Percentiles rank a stretch among this genome's conserved stretches.
Evolutionary conservation across 2,329 filamentous ascomycete genomes (phyloP).

Genomic region (Dothideomycetidae sp.): DNA sequence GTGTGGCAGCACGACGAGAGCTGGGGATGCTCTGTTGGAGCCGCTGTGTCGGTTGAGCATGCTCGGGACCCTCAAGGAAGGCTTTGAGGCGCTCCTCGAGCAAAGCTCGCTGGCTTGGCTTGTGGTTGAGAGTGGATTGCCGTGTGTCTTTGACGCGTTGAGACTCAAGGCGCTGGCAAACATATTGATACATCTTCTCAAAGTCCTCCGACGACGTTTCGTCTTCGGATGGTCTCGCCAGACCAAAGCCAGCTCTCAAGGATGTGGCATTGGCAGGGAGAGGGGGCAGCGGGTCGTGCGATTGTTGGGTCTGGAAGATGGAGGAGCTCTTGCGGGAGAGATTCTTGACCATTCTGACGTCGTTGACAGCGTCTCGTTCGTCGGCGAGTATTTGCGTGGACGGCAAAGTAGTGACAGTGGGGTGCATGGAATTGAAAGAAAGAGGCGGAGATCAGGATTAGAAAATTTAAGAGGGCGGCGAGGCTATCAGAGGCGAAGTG

Average conservation of each 20-base stretch:
- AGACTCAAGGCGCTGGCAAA: conserved; percentile 4
- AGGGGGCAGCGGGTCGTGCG: conserved; percentile 4
- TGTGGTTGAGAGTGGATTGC: conserved; percentile 3
- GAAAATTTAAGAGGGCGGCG: neutral
- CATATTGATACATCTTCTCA: conserved; percentile 8
- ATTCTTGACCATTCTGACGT: conserved; percentile 9
- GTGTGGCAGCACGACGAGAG: conserved; percentile 2
- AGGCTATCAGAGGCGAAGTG: neutral
- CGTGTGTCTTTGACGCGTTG: conserved; percentile 3
- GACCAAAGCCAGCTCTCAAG: conserved; percentile 6
- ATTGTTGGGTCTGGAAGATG: conserved; percentile 2
- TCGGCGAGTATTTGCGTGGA: conserved; percentile 3
- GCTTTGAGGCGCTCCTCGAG: conserved; percentile 8
- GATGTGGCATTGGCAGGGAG: conserved; percentile 5
- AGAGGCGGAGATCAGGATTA: neutral
- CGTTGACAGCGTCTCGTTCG: neutral
- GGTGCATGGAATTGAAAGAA: conserved; percentile 13
- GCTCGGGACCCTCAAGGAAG: conserved; percentile 4
- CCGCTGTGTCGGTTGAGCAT: conserved; percentile 1
- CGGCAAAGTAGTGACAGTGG: conserved; percentile 11
- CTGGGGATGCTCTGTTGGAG: neutral
- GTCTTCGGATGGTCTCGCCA: neutral
- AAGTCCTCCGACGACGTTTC: conserved; percentile 3
- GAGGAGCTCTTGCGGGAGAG: conserved; percentile 9
- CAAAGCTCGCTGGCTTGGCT: conserved; percentile 5